Conservation (phyloP, 371 early-diverging fungal species). For the Mucor velutinosus region DNA sequence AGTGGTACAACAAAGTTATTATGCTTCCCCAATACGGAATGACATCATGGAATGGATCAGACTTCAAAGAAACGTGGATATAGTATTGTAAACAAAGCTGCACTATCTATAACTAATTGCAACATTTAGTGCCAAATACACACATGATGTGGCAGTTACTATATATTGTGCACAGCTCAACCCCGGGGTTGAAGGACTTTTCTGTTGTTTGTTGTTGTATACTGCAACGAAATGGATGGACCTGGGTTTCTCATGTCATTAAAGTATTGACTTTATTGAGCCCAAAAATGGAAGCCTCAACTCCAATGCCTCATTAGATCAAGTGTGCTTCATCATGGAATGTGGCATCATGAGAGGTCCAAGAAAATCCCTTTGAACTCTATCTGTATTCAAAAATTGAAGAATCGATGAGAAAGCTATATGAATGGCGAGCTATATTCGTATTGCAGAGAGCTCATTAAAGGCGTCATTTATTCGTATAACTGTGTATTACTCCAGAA, state of each 20-base stretch:
- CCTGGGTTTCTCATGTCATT: neutral
- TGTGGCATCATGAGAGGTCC: neutral
- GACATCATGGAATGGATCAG: neutral
- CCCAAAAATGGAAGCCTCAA: neutral
- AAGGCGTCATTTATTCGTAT: neutral
- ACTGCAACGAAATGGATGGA: neutral
- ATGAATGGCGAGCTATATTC: neutral
- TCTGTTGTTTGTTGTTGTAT: neutral
- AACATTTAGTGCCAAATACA: neutral
- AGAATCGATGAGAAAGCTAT: neutral
- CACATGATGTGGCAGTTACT: neutral
- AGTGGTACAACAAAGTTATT: neutral
- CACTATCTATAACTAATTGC: neutral
- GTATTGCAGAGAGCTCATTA: neutral
- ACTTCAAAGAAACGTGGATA: neutral
- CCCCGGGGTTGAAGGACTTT: neutral
- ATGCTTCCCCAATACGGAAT: neutral
- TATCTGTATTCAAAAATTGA: neutral
- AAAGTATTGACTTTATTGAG: neutral
- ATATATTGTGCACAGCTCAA: neutral
- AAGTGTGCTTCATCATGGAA: neutral
- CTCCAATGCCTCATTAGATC: neutral
- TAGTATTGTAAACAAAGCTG: neutral
- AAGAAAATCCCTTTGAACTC: neutral
- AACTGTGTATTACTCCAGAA: neutral